Evolutionary conservation across 306 rosid genomes (phyloP), one percentile per base, ranked within the genome.

Genomic region (Sechiopsis laciniata): DNA sequence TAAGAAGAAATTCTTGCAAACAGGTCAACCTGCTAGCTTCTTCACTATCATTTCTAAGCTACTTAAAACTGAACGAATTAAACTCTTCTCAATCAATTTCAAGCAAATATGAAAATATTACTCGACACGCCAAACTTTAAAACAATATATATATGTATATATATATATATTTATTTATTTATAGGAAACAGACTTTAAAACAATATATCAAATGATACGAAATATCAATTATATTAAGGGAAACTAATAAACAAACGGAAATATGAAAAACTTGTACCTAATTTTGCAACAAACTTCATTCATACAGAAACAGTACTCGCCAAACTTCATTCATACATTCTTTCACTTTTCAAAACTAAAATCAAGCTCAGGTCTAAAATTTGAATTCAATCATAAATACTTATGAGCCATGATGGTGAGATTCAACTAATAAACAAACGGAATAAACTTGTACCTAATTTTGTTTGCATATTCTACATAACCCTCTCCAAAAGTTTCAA

Each of bases 401-500:
- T 12, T 22, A 45, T 2, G 17, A 66, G 55, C 20, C 57, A 68
- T 19, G 73, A 45, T 21, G 29, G 16, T 29, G 6, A 42, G 40
- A 16, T 53, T 35, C 50, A 69, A 81, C 90, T 88, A 94, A 79
- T 81, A 94, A 57, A 94, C 74, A 78, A 85, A 86, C 56, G 98
- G 98, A 80, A 90, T 86, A 61, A 91, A 86, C 88, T 87, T 94
- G 86, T 69, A 82, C 88, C 83, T 87, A 71, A 87, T 96, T 78
- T 86, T 87, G 83, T 76, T 80, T 17, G 96, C 91, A 86, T 91
- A 94, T 65, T 91, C 88, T 45, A 65, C 69, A 84, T 91, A 91
- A 8, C 79, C 77, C 77, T 84, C 85, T 29, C 96, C 95, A 56
- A 94, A 94, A 78, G 88, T 76, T 87, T 89, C 97, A 65, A 89